Base-by-base conservation (phyloP, 2,329 filamentous ascomycete species). In the Orbilia javanica region DNA sequence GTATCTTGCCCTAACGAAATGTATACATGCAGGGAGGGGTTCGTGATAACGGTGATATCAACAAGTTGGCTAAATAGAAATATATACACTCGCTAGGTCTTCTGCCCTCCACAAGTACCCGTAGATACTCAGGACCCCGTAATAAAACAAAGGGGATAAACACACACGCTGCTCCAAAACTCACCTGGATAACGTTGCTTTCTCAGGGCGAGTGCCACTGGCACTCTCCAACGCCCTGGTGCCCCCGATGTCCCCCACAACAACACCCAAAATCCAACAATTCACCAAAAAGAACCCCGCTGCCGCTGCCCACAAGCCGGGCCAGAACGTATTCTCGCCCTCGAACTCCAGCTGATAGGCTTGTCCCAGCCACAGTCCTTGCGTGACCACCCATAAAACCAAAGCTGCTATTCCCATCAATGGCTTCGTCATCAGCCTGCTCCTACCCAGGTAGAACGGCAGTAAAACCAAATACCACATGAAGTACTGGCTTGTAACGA, bases 401-500 rank as follows among this genome's bases (percentile, higher is more conserved):
- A 97, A 95, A 0, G 89, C 89, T 1, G 87, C 82, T 0, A 97
- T 85, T 96, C 96, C 99, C 3, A 94, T 84, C 0, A 85, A 81
- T 4, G 89, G 89, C 1, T 85, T 86, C 3, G 83, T 84, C 0
- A 96, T 85, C 13, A 97, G 87, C 0, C 91, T 91, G 0, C 94
- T 97, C 42, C 85, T 85, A 0, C 95, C 94, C 0, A 99, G 90
- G 83, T 97, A 97, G 62, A 97, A 90, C 0, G 96, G 96, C 1
- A 98, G 86, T 81, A 99, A 93, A 80, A 97, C 89, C 84, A 97
- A 90, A 84, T 99, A 98, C 96, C 96, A 99, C 62, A 99, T 88
- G 84, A 99, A 99, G 84, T 99, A 99, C 93, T 97, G 63, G 82
- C 94, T 97, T 2, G 96, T 99, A 87, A 95, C 98, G 79, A 99